Conservation (phyloP, 2,329 filamentous ascomycete species). For the Endothia cerciana region DNA sequence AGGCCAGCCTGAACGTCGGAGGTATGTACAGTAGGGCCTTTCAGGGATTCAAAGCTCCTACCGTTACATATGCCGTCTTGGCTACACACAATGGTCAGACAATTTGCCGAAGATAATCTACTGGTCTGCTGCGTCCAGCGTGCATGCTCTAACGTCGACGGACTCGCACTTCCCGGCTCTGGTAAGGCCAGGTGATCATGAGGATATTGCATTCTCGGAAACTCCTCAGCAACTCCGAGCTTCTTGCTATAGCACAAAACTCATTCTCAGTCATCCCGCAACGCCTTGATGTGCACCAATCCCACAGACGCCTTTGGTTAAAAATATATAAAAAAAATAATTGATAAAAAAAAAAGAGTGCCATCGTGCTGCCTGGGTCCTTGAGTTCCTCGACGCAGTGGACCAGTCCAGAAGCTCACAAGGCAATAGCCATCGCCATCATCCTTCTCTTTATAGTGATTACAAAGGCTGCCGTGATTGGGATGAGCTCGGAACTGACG, state of each 20-base stretch:
- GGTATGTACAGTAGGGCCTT: neutral
- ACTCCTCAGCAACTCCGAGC: neutral
- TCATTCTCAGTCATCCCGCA: neutral
- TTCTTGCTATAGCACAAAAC: neutral
- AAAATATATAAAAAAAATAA: neutral
- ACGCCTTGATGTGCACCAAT: neutral
- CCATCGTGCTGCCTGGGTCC: neutral
- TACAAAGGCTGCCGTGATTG: constrained; percentile 5
- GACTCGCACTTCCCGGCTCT: neutral
- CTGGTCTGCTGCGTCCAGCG: neutral
- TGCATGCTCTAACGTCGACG: neutral
- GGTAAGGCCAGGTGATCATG: too few species aligned
- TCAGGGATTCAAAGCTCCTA: neutral
- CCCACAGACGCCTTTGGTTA: neutral
- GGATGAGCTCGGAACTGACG: constrained; percentile 37
- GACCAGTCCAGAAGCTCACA: neutral
- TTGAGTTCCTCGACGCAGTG: neutral
- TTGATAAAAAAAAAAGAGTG: too few species aligned
- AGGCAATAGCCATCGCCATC: neutral
- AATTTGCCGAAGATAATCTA: neutral
- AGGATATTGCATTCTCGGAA: too few species aligned
- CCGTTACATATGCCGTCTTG: neutral
- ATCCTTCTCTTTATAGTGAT: neutral
- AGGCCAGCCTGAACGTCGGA: neutral
- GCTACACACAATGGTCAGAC: neutral